Evolutionary conservation across 2,329 filamentous ascomycete genomes (phyloP).

Genomic region (Fonsecaea multimorphosa): DNA sequence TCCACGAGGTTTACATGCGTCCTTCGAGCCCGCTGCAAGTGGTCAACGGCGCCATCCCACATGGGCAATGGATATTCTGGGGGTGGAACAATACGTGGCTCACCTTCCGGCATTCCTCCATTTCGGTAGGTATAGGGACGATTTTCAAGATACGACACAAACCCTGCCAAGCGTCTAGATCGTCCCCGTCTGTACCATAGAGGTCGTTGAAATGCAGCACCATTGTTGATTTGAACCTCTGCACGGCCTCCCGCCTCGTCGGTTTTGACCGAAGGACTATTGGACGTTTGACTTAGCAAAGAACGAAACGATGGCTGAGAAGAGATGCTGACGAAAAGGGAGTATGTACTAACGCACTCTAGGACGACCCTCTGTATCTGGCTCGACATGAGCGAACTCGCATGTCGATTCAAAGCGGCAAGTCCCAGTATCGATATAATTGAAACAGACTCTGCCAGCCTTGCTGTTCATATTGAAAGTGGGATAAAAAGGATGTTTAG

Average conservation of each 20-base stretch:
- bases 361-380: neutral
- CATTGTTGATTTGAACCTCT: constrained; percentile 35
- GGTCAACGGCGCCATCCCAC: constrained; percentile 2
- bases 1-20: constrained; percentile 40
- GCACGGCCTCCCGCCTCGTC: constrained; percentile 16
- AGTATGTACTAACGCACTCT: neutral
- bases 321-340: neutral
- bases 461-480: neutral
- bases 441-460: neutral
- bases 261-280: neutral
- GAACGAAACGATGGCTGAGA: neutral
- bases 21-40: constrained; percentile 29
- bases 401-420: neutral
- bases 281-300: neutral
- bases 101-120: constrained; percentile 3
- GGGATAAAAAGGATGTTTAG: neutral
- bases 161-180: constrained; percentile 35
- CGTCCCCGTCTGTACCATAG: constrained; percentile 34
- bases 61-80: neutral
- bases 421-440: neutral
- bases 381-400: neutral
- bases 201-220: constrained; percentile 36
- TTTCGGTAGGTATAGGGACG: neutral
- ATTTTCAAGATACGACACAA: constrained; percentile 21
- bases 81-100: neutral